Percentiles rank a stretch among this genome's conserved stretches.
Conservation (phyloP, 345 rosid genomes). For the sweet orange (Citrus sinensis) region DNA sequence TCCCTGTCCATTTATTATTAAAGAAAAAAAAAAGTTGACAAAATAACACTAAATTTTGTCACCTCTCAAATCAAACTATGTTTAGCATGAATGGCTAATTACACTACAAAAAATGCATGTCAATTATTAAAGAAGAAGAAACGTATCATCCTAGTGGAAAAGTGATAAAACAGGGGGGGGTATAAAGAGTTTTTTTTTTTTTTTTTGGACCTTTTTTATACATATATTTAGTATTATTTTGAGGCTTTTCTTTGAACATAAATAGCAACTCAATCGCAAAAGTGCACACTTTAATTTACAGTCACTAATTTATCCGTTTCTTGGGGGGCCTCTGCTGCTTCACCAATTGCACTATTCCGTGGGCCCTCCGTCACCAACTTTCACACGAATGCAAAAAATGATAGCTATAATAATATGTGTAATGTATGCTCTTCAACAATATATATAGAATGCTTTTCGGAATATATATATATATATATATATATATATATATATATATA, state of each 20-base stretch:
- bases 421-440: too few relatives aligned
- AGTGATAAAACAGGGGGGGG: neutral
- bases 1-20: too few relatives aligned
- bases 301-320: constrained; percentile 4
- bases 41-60: neutral
- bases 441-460: too few relatives aligned
- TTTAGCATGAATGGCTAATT: too few relatives aligned
- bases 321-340: neutral
- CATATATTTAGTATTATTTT: neutral
- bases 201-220: neutral
- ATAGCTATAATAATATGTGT: too few relatives aligned
- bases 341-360: neutral
- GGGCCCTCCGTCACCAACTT: neutral
- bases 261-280: neutral
- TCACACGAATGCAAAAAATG: neutral
- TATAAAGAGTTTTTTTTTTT: too few relatives aligned
- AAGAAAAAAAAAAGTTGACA: neutral
- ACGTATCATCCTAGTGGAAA: neutral
- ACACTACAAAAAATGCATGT: too few relatives aligned
- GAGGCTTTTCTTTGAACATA: neutral
- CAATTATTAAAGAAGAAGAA: neutral
- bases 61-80: constrained; percentile 2
- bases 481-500: too few relatives aligned
- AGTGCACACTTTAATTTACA: neutral
- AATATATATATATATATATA: too few relatives aligned